A percentile compares a stretch with the other conserved stretches of the same genome.
phyloP scores from a whole-genome alignment of 768 basidiomycete genomes.

The Crassisporium funariophilum region DNA sequence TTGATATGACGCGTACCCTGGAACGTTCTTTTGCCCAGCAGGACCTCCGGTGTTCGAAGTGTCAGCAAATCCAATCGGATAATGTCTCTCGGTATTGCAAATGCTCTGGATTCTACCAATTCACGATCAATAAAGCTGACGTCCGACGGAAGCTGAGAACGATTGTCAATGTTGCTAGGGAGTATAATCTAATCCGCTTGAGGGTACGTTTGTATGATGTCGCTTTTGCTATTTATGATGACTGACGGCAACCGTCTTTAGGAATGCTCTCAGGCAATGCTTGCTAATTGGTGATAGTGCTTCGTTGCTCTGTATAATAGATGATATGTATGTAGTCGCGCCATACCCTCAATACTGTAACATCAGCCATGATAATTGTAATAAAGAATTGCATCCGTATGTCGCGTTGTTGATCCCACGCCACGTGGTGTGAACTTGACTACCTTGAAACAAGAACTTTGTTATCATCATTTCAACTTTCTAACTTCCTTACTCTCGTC shows the following conservation, averaged over 20 bases:
- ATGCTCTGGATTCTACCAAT: slow-evolving; percentile 84
- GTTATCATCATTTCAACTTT: slow-evolving; percentile 6
- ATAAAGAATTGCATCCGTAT: no score
- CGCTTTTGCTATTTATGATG: background rate
- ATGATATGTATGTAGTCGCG: slow-evolving; percentile 1
- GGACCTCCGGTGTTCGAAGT: slow-evolving; percentile 86
- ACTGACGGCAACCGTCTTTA: slow-evolving; percentile 20
- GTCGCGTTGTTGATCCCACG: background rate
- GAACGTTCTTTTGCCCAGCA: slow-evolving; percentile 83
- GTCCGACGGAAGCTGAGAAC: slow-evolving; percentile 72
- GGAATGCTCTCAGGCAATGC: slow-evolving; percentile 50
- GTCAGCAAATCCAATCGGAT: slow-evolving; percentile 88
- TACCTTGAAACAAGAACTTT: background rate
- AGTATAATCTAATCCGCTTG: slow-evolving; percentile 67
- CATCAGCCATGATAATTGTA: slow-evolving; percentile 2
- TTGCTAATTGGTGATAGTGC: slow-evolving; percentile 40
- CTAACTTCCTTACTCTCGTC: slow-evolving; percentile 6
- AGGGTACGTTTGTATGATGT: slow-evolving; percentile 57
- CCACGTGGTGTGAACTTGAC: background rate
- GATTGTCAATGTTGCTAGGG: slow-evolving; percentile 79
- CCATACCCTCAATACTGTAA: background rate
- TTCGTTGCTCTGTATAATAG: background rate
- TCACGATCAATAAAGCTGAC: slow-evolving; percentile 74
- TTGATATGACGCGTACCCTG: slow-evolving; percentile 70
- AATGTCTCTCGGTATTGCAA: slow-evolving; percentile 83